Conservation (phyloP, 140 eudicot genomes). For the Cichorium intybus region DNA sequence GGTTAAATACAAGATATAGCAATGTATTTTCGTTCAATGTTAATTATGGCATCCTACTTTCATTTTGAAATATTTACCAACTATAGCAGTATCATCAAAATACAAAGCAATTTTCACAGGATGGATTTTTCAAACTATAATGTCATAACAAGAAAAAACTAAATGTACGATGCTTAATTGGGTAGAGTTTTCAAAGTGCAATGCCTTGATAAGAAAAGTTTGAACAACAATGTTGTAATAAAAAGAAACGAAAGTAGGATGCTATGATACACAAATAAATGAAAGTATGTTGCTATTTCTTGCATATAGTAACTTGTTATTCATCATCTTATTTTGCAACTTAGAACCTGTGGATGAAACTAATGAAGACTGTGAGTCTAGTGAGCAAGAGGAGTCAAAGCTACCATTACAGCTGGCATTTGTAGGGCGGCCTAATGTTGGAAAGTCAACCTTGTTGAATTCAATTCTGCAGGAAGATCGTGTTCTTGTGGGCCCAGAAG, state of each 20-base stretch:
- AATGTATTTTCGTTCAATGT: no score
- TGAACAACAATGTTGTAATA: neutral
- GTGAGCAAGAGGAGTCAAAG: conserved; percentile 62
- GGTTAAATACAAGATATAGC: no score
- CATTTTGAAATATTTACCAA: no score
- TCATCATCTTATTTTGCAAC: conserved; percentile 14
- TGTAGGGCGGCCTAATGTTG: conserved; percentile 97
- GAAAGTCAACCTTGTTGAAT: conserved; percentile 89
- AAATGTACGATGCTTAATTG: no score
- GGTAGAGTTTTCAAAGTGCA: neutral
- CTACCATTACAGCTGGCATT: conserved; percentile 83
- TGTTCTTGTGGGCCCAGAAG: conserved; percentile 97
- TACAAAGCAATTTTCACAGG: no score
- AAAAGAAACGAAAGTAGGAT: neutral
- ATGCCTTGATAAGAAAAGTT: neutral
- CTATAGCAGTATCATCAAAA: no score
- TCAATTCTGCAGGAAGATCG: conserved; percentile 87
- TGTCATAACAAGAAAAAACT: no score
- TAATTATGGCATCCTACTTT: no score
- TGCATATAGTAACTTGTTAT: neutral
- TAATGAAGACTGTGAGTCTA: conserved; percentile 28
- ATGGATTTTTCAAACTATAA: no score
- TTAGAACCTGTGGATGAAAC: conserved; percentile 38
- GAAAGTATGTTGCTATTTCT: neutral
- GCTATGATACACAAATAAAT: no score